Evolutionary conservation across 371 early-diverging fungal genomes (phyloP), one percentile per base, ranked within the genome.

Genomic region (Coemansia sp.): DNA sequence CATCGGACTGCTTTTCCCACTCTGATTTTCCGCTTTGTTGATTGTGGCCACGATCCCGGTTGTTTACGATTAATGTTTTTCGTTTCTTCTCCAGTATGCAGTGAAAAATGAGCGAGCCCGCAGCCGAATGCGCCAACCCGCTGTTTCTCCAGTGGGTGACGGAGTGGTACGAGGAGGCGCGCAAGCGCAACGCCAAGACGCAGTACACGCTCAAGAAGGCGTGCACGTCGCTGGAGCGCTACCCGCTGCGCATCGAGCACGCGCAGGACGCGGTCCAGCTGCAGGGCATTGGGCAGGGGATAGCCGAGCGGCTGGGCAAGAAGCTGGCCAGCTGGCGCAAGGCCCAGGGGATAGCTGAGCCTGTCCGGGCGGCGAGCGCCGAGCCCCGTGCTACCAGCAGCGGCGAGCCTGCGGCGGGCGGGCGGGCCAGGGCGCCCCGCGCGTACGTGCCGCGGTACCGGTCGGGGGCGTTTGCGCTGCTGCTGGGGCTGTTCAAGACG

Each of bases 401-500:
- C 55, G 39, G 11, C n/a, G 5, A 8, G 20, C 55, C 42, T 34
- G 38, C 39, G 16, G 63, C 58, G 42, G 63, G 65, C 69, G 45
- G 32, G 34, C 58, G 30, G 2, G 20, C 54, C 7, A 53, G 48
- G 31, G 8, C 57, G 30, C 45, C 65, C 1, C 64, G 74, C 42
- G 50, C 79, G 5, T 96, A 98, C 69, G 83, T 95, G 4, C 98
- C 98, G 5, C 62, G 78, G 14, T 90, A 87, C 66, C 85, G 93
- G 30, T 87, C 93, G 0, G 95, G 90, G 4, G 83, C 87, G 3
- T 98, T 94, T 76, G 93, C 87, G 6, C 90, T 98, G 38, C 76
- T 98, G n/a, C 63, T 93, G 2, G 84, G 91, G 9, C 72, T 96
- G 11, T 73, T 83, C 36, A 77, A 77, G 45, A 58, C 71, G 1